Base-by-base conservation (phyloP, 371 early-diverging fungal species). In the Ordospora pajunii region DNA sequence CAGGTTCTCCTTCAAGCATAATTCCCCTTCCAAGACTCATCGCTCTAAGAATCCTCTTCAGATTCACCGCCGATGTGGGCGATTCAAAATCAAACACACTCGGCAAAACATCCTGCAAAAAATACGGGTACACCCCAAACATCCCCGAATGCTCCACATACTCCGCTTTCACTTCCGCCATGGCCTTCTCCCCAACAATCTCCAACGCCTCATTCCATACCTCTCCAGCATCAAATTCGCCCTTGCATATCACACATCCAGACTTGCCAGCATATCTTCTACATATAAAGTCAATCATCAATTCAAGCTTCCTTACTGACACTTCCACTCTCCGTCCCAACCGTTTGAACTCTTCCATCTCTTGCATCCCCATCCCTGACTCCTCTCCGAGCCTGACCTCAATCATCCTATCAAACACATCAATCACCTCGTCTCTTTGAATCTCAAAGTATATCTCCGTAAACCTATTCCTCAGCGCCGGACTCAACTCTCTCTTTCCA, bases 401-500 rank as follows among this genome's bases (percentile, higher is more conserved):
- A 32, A 68, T 48, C 43, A 80, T 54, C 66, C 71, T 48, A 23
- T 50, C 32, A 51, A 70, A 67, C 70, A 83, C 65, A 19, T 58
- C 66, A 14, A 76, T 48, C 52, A 73, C 75, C 32, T 78, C 80
- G 63, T 71, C 58, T 32, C 37, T 14, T 1, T 21, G 21, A 2
- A 77, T 11, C 10, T 78, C 77, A 76, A 80, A 81, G 69, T 94
- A 97, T 12, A 97, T 90, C 82, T 97, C 98, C 1, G 97, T 96
- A 83, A 97, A 98, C 78, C 99, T 90, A 84, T 96, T 99, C 67
- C 96, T 89, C 58, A 99, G 88, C 1, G 98, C 98, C 42, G 96
- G 96, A n/a, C 93, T 92, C 11, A 99, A 88, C 84, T 97, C 99
- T 86, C 93, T 94, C 86, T 99, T 99, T 66, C 97, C 98, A 85